A percentile compares a stretch with the other conserved stretches of the same genome.
Evolutionary conservation across 257 asterid genomes (phyloP).

Genomic region (Schizonepeta tenuifolia): DNA sequence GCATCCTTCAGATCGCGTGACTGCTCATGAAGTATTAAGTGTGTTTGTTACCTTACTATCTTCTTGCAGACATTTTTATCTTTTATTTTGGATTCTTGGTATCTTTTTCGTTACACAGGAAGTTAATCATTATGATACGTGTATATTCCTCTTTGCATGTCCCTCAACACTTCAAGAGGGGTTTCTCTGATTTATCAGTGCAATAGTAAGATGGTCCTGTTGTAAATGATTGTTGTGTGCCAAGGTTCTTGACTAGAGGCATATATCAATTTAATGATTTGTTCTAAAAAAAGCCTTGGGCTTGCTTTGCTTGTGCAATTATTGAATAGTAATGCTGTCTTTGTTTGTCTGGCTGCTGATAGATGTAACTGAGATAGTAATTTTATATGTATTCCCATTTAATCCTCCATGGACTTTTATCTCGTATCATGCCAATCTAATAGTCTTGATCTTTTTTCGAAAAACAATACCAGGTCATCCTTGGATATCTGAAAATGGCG

Average conservation of each 20-base stretch:
- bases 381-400: neutral
- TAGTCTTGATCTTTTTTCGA: neutral
- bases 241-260: neutral
- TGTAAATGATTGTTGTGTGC: neutral
- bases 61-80: neutral
- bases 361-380: neutral
- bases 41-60: constrained; percentile 36
- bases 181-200: constrained; percentile 9
- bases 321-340: neutral
- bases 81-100: constrained; percentile 11
- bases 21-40: constrained; percentile 94
- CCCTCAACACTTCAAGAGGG: neutral
- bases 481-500: constrained; percentile 76
- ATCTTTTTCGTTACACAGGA: constrained; percentile 2
- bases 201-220: neutral
- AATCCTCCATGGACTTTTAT: neutral
- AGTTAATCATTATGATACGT: neutral
- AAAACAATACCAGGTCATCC: constrained; percentile 64
- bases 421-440: constrained; percentile 2
- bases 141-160: neutral
- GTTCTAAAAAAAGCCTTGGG: neutral
- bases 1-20: constrained; percentile 71
- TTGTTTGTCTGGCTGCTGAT: neutral
- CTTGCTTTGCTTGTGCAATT: neutral
- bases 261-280: neutral